These are phyloP conservation scores for Cyberlindnera sargentensis DNA, from an alignment of 805 yeast genomes.

Conservation along the genomic window DNA sequence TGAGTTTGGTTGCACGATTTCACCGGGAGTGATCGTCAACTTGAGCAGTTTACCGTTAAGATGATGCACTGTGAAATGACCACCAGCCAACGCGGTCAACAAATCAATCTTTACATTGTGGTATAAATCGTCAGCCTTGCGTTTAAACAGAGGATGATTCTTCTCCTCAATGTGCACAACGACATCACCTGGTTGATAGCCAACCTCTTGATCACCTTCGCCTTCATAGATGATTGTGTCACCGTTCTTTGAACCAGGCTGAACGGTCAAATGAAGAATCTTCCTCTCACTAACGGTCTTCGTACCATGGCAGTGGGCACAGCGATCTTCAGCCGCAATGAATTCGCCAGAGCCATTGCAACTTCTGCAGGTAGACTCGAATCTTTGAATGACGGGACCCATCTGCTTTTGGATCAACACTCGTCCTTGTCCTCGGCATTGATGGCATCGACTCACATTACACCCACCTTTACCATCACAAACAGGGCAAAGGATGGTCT, in stretches of 20 bases:
- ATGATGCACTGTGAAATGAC: slow-evolving; percentile 32
- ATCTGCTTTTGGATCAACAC: slow-evolving; percentile 31
- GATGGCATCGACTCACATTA: slow-evolving; percentile 24
- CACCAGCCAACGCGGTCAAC: slow-evolving; percentile 53
- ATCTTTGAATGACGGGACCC: slow-evolving; percentile 39
- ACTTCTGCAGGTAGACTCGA: slow-evolving; percentile 37
- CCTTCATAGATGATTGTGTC: slow-evolving; percentile 47
- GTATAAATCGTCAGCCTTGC: slow-evolving; percentile 39
- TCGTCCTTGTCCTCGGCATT: slow-evolving; percentile 39
- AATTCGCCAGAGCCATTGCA: slow-evolving; percentile 37
- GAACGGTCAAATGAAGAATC: slow-evolving; percentile 44
- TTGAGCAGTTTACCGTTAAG: slow-evolving; percentile 30
- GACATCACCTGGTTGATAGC: slow-evolving; percentile 61
- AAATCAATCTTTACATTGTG: slow-evolving; percentile 41
- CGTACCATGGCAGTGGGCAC: slow-evolving; percentile 37
- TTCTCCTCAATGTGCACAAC: slow-evolving; percentile 43
- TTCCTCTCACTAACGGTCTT: slow-evolving; percentile 43
- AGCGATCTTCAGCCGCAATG: slow-evolving; percentile 27
- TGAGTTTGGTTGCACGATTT: slow-evolving; percentile 42
- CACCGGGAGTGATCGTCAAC: slow-evolving; percentile 41
- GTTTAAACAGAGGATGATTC: slow-evolving; percentile 28
- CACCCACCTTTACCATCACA: slow-evolving; percentile 51
- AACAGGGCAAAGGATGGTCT: slow-evolving; percentile 37
- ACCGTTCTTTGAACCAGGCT: slow-evolving; percentile 49
- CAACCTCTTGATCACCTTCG: slow-evolving; percentile 59